Evolutionary conservation across 257 asterid species (phyloP), one percentile per base, ranked within the genome.

Genomic region (Anisodus tanguticus): DNA sequence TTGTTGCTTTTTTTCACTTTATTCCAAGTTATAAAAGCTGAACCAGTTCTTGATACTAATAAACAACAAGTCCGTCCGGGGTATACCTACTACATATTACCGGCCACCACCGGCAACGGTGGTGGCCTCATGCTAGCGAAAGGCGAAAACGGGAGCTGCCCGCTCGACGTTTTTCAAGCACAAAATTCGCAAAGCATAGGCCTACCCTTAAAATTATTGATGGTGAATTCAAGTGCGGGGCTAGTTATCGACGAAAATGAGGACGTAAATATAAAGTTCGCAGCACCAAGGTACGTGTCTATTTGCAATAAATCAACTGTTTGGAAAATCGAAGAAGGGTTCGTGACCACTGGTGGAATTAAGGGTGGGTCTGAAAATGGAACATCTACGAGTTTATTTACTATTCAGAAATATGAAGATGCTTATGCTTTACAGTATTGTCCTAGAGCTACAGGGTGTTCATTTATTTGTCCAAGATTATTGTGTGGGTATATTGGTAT

Each of bases 401-500:
- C 41, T 4, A 77, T 84, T 49, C 78, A 74, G 43, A 76, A 76
- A 12, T 67, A 11, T 47, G 80, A 82, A 57, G 84, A 59, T 47
- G 84, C 64, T 0, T 84, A 87, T 47, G 57, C 59, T 15, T 41
- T 84, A 26, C 45, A 35, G 5, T 82, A 9, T 41, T 87, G 84
- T 31, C 86, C 88, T 0, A 11, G 85, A 19, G 87, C 69, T 0
- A 17, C 70, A 83, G 39, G 53, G 0, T 70, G 31, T 19, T 37
- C 79, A n/a, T 84, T 31, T 31, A 31, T 31, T 31, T 31, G 35
- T 22, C 57, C 78, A 64, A 87, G 82, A 26, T 82, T 83, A 5
- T 12, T 15, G 9, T 87, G 89, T 76, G 70, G 86, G 41, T 31
- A 55, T 59, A 60, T 82, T 82, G 82, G 89, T n/a, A 49, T 66